Conservation (phyloP, 176 grass and related monocot species). For the Carex pumila region DNA sequence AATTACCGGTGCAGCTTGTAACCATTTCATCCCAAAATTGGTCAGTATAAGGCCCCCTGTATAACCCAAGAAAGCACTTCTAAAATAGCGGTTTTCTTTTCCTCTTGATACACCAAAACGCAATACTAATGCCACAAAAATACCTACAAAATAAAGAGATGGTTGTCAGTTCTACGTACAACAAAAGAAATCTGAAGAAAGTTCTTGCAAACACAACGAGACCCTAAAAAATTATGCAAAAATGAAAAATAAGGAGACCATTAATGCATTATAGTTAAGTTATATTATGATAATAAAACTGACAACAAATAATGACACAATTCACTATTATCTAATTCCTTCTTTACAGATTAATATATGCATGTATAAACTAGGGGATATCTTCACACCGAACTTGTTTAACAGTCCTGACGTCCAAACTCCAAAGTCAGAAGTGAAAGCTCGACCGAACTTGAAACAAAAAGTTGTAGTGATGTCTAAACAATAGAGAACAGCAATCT, state of each 20-base stretch:
- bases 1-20: conserved; percentile 80
- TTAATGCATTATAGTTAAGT: neutral
- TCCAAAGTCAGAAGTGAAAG: neutral
- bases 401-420: no score
- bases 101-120: conserved; percentile 81
- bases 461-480: neutral
- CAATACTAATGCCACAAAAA: conserved; percentile 80
- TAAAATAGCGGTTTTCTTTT: conserved; percentile 59
- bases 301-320: neutral
- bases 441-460: neutral
- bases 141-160: conserved; percentile 36
- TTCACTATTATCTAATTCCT: neutral
- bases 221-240: neutral
- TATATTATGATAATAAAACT: neutral
- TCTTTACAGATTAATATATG: neutral
- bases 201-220: neutral
- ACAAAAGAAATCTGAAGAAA: neutral
- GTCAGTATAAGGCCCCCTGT: conserved; percentile 45
- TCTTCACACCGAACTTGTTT: neutral
- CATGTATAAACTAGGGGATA: neutral
- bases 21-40: conserved; percentile 88
- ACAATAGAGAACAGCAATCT: neutral
- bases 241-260: neutral
- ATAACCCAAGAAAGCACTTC: conserved; percentile 80
- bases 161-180: neutral